Evolutionary conservation across 2,329 filamentous ascomycete genomes (phyloP).

Genomic region (Phialocephala subalpina): DNA sequence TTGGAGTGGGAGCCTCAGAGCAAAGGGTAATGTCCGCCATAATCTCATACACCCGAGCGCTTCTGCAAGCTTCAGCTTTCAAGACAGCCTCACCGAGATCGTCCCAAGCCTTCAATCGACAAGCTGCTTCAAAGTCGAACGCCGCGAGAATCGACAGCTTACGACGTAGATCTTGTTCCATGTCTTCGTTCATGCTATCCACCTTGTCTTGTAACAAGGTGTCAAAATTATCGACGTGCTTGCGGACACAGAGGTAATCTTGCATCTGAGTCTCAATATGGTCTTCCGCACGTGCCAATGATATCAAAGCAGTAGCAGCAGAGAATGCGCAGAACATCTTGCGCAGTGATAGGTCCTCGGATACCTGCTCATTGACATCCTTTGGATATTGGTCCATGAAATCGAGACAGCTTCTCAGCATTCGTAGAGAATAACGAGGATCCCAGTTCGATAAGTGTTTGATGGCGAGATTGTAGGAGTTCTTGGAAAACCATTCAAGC

Average conservation of each 20-base stretch:
- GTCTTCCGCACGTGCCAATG: conserved; percentile 61
- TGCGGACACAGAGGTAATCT: conserved; percentile 67
- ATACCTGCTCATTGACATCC: conserved; percentile 51
- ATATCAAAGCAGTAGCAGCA: conserved; percentile 57
- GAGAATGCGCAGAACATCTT: conserved; percentile 77
- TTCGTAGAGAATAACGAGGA: conserved; percentile 59
- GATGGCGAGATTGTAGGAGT: conserved; percentile 80
- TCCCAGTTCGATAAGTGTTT: conserved; percentile 65
- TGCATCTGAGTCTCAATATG: conserved; percentile 60
- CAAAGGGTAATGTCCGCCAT: conserved; percentile 73
- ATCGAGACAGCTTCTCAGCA: conserved; percentile 61
- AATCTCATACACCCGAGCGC: conserved; percentile 60
- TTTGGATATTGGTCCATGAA: conserved; percentile 61
- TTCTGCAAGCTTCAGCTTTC: conserved; percentile 54
- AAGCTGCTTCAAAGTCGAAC: conserved; percentile 81
- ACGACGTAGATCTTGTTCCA: conserved; percentile 59
- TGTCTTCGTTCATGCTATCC: conserved; percentile 51
- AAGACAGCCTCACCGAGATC: conserved; percentile 67
- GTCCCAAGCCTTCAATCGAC: conserved; percentile 73
- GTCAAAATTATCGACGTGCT: conserved; percentile 68
- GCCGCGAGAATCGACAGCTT: conserved; percentile 75
- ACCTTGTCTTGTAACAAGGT: conserved; percentile 50
- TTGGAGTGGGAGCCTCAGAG: conserved; percentile 57
- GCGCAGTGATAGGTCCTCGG: conserved; percentile 63
- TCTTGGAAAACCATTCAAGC: conserved; percentile 85